Evolutionary conservation across 768 basidiomycete species (phyloP), one percentile per base, ranked within the genome.

Genomic region (Porphyrellus cyaneotinctus): DNA sequence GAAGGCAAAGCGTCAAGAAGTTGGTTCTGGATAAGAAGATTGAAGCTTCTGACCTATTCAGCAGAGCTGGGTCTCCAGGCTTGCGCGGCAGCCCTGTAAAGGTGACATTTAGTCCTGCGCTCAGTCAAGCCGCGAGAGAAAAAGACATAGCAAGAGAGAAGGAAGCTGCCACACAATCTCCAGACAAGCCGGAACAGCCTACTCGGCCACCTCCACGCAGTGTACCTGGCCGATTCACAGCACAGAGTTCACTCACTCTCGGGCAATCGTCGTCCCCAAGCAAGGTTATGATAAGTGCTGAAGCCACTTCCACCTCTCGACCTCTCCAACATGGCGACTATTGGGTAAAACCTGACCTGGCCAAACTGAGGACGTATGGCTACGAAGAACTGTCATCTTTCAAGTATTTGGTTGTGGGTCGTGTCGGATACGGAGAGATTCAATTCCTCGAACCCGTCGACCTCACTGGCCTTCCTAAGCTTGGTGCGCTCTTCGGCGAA

Each of bases 341-440:
- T 72, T 97, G 84, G 80, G 83, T 88, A 51, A 85, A 85, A 57
- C 97, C 97, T 13, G 81, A 85, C 49, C 71, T 97, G 52, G 73
- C 79, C 31, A 79, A 78, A 30, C 81, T 98, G 56, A 83, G 84
- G 63, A 80, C 82, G 51, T 74, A 80, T 23, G 81, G 88, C 18
- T 83, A 87, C 63, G 81, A 85, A 58, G 83, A 91, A 50, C 74
- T 98, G 23, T 81, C 82, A 8, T 72, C 84, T 17, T 85, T 94
- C 63, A 73, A 80, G 51, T 84, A 84, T 57, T 83, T 99, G 60
- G 77, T 87, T 20, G 92, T 97, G 39, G 93, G 94, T 10, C 87
- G 95, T n/a, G 80, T 85, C 49, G 93, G 94, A 32, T 95, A 85
- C 61, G 97, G 97, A 30, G 81, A 93, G 69, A 86, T 98, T 57